Evolutionary conservation across 2,329 filamentous ascomycete genomes (phyloP), one percentile per base, ranked within the genome.

Genomic region (Fusarium sp.): DNA sequence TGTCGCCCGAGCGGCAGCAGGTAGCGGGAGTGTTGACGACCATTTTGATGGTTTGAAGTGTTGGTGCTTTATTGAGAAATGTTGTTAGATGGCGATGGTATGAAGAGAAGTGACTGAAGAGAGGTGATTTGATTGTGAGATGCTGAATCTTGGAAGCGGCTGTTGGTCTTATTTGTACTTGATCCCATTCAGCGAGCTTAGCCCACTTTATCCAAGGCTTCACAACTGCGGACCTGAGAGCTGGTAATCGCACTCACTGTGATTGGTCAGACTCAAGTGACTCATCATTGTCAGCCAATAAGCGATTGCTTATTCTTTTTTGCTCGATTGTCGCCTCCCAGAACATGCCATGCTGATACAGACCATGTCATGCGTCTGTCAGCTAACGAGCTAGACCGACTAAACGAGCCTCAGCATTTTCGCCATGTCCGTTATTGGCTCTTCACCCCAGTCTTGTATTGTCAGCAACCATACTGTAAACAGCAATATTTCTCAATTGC

Each of bases 1-100:
- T 79, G 71, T 83, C 79, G 78, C 84, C 85, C 80, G 87, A 86
- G 81, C 86, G 85, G 82, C 88, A 90, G 86, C 88, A 90, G 75
- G 86, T 90, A 62, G 86, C 83, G 41, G 83, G 77, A 76, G 78
- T 70, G 77, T 70, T 77, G 62, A 74, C 61, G 55, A 58, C 77
- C 80, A 83, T 83, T 75, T 55, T 81, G 75, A 54, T 28, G 60
- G 45, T 71, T 58, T 45, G 18, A n/a, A n/a, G 36, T 39, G 51
- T 48, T 68, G 33, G 35, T 13, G n/a, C 39, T 33, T 38, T 64
- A 20, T 45, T 47, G 13, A 12, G 56, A 10, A 41, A n/a, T 9
- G 16, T 22, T 10, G 1, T 12, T 6, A 13, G 51, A 41, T 13
- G 31, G 20, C 30, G 20, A 22, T 35, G n/a, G 45, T 13, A 41